Conservation (phyloP, 2,329 filamentous ascomycete genomes). For the Pyrenophora graminea region DNA sequence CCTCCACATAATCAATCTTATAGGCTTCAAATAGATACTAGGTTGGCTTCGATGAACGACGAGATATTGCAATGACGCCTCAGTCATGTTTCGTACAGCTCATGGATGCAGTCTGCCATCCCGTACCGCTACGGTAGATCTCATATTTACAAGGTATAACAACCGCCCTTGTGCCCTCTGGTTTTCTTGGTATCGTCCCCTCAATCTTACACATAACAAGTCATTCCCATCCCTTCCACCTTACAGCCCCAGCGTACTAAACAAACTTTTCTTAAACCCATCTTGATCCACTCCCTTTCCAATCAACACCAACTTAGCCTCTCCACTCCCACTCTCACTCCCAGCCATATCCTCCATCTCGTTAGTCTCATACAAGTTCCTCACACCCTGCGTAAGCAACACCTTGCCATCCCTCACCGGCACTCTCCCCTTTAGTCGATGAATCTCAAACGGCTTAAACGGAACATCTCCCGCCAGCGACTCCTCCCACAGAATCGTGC, state of each 20-base stretch:
- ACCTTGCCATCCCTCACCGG: constrained; percentile 65
- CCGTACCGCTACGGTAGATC: too few relatives aligned
- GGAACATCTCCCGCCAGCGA: constrained; percentile 54
- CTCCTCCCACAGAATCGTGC: constrained; percentile 81
- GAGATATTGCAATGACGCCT: too few relatives aligned
- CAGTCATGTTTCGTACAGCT: too few relatives aligned
- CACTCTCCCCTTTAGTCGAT: constrained; percentile 83
- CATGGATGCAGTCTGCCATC: too few relatives aligned
- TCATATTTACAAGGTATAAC: too few relatives aligned
- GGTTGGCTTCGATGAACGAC: too few relatives aligned
- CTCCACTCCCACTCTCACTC: neutral
- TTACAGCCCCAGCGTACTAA: constrained; percentile 4
- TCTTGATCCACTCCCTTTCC: constrained; percentile 35
- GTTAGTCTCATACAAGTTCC: constrained; percentile 90
- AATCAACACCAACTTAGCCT: constrained; percentile 41
- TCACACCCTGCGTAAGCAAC: constrained; percentile 86
- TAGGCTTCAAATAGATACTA: too few relatives aligned
- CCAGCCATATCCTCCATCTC: constrained; percentile 51
- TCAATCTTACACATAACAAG: too few relatives aligned
- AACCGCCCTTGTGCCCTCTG: too few relatives aligned
- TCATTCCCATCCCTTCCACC: neutral
- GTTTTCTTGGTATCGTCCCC: too few relatives aligned
- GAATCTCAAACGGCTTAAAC: constrained; percentile 70
- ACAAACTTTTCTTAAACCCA: constrained; percentile 17
- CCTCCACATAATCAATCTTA: too few relatives aligned